These are phyloP conservation scores for Suillus plorans DNA, from an alignment of 768 basidiomycete genomes.

Conservation along the genomic window DNA sequence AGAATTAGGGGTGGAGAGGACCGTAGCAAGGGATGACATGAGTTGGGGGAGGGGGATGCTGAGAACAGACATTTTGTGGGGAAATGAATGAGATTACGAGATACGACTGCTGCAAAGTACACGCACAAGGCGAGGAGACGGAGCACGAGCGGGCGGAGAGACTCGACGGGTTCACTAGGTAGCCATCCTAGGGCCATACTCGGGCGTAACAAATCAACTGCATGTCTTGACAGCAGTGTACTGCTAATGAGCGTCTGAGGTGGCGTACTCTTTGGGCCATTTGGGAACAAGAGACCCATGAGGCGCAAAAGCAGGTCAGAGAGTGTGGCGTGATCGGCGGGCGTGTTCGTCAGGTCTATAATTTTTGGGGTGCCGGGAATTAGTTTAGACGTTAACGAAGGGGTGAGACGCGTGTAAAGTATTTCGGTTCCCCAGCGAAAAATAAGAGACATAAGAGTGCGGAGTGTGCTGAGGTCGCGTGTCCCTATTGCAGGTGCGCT, in stretches of 20 bases:
- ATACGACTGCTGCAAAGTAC: slow-evolving; percentile 9
- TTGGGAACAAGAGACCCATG: slow-evolving; percentile 52
- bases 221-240: slow-evolving; percentile 56
- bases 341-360: slow-evolving; percentile 43
- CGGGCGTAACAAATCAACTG: slow-evolving; percentile 57
- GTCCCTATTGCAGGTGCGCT: slow-evolving; percentile 48
- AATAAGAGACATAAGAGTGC: slow-evolving; percentile 62
- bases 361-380: slow-evolving; percentile 30
- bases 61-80: neutral
- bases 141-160: slow-evolving; percentile 49
- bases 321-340: slow-evolving; percentile 45
- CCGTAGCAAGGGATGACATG: slow-evolving; percentile 61
- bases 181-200: slow-evolving; percentile 73
- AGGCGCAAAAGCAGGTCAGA: slow-evolving; percentile 43
- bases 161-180: slow-evolving; percentile 47
- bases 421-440: slow-evolving; percentile 74
- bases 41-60: slow-evolving; percentile 64
- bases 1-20: slow-evolving; percentile 42
- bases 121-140: slow-evolving; percentile 66
- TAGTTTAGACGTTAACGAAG: slow-evolving; percentile 38
- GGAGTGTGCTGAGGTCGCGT: slow-evolving; percentile 61
- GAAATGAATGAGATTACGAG: slow-evolving; percentile 7
- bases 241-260: slow-evolving; percentile 62
- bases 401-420: slow-evolving; percentile 43
- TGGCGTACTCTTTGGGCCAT: slow-evolving; percentile 44